Evolutionary conservation across 257 asterid species (phyloP), one percentile per base, ranked within the genome.

Genomic region (Handroanthus guayacan): DNA sequence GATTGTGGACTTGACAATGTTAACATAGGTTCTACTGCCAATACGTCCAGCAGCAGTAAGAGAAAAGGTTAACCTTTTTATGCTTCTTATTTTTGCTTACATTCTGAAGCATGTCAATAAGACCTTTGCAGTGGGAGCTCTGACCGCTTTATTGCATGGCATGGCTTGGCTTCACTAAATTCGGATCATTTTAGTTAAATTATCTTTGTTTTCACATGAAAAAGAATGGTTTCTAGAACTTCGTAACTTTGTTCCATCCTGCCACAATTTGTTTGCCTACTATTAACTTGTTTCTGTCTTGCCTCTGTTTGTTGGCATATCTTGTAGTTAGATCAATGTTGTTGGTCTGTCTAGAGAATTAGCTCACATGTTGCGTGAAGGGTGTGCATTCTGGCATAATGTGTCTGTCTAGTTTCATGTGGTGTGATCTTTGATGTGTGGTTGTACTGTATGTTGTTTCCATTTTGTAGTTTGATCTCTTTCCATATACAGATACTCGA

Each of bases 1-100:
- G 86, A 82, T 57, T 68, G 87, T 83, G 96, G 91, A 67, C 58
- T 87, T 20, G 87, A 79, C 63, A 71, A 52, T 75, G 89, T 69
- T 63, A 69, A 77, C 41, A 67, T 78, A 38, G 67, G 57, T 20
- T 54, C 82, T 13, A 67, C 43, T 76, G 81, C 78, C 47, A 78
- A 56, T 79, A 51, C 85, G 57, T 79, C 91, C 72, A 79, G 66
- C 44, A 82, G 89, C 67, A 83, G 82, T 72, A 89, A 76, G 78
- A 81, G 81, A 78, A 83, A 81, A 89, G 94, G 91, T 92, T 67
- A 88, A 43, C 1, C 5, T 16, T 58, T 76, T 43, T 39, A 20
- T 71, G 12, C 63, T 12, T 77, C 56, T 20, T 48, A 1, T 6
- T 56, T 25, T 57, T 66, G 71, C 66, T 45, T 45, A 7, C 75